Percentiles rank a stretch among this genome's conserved stretches.
These are phyloP conservation scores for Colletotrichum godetiae DNA, from an alignment of 2,329 filamentous ascomycete species.

Conservation along the genomic window DNA sequence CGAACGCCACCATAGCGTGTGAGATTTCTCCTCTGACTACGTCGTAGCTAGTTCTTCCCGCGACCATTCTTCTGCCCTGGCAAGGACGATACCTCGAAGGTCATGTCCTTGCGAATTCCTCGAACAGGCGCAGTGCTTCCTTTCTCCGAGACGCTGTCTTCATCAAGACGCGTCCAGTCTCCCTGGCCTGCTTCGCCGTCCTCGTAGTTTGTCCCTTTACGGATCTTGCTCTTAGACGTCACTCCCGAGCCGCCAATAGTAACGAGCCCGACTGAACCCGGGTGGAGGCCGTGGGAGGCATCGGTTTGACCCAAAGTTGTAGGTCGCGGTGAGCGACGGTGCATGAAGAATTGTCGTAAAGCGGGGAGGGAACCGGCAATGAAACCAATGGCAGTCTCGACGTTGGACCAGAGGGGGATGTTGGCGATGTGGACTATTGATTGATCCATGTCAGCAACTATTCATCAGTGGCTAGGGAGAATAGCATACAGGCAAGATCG, in stretches of 20 bases:
- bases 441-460: not conserved
- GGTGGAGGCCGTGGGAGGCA: not conserved
- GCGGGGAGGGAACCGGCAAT: constrained; percentile 37
- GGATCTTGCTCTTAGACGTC: constrained; percentile 18
- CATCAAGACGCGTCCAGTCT: constrained; percentile 35
- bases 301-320: constrained; percentile 8
- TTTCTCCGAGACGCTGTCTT: constrained; percentile 33
- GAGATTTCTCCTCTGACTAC: not conserved
- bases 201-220: constrained; percentile 27
- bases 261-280: constrained; percentile 21
- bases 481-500: constrained; percentile 34
- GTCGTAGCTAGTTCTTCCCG: not conserved
- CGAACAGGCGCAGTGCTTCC: constrained; percentile 34
- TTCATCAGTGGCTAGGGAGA: accelerated
- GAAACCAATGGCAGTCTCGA: constrained; percentile 37
- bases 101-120: constrained; percentile 31
- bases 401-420: constrained; percentile 36
- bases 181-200: constrained; percentile 23
- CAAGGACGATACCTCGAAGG: constrained; percentile 15
- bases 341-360: constrained; percentile 28
- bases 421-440: constrained; percentile 38
- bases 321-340: not conserved
- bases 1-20: no score
- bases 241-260: constrained; percentile 34
- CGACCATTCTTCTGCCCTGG: not conserved